Base-by-base conservation (phyloP, 352 stramenopile species). In the Globisporangium paroecandrum region DNA sequence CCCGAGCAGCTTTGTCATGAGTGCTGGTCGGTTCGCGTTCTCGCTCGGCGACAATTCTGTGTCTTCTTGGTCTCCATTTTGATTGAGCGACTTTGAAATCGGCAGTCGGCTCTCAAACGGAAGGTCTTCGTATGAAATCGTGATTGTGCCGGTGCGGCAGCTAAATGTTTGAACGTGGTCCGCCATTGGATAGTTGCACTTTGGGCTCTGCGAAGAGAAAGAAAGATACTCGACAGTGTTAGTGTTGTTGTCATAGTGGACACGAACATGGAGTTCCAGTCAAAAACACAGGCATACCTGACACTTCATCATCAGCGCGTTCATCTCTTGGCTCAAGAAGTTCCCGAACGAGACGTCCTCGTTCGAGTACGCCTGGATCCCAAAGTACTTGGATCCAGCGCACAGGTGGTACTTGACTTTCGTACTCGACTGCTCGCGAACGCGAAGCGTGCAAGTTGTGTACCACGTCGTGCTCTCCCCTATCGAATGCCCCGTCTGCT, bases 81-180 rank as follows among this genome's bases (percentile, higher is more conserved):
- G 76, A 47, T 64, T 62, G 55, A 75, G 70, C 13, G 81, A 78
- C 4, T 77, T 64, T 3, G 71, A 76, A 22, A 84, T 63, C 10
- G 77, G 68, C 13, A 74, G 67, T 24, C 82, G 81, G 64, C 64
- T 84, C 63, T 81, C 77, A n/a, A 90, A 80, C 0, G 86, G 84
- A 6, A 96, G 70, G 53, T 94, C 81, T 72, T 96, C 89, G 65
- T 90, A 93, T 20, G 86, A 94, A 15, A 96, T 88, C 4, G 75
- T 90, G 13, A 96, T 83, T 0, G 79, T 94, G 18, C 89, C 87
- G 0, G 73, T 77, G 3, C 78, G 74, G 60, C 82, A 93, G 59
- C 77, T 95, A 61, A 93, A 96, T 25, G 84, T 89, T 58, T 94
- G 83, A 4, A 93, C 77, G 69, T 96, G 89, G 66, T 94, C 81